Conservation (phyloP, 495 filamentous ascomycete species). For the Glutinoglossum americanum region DNA sequence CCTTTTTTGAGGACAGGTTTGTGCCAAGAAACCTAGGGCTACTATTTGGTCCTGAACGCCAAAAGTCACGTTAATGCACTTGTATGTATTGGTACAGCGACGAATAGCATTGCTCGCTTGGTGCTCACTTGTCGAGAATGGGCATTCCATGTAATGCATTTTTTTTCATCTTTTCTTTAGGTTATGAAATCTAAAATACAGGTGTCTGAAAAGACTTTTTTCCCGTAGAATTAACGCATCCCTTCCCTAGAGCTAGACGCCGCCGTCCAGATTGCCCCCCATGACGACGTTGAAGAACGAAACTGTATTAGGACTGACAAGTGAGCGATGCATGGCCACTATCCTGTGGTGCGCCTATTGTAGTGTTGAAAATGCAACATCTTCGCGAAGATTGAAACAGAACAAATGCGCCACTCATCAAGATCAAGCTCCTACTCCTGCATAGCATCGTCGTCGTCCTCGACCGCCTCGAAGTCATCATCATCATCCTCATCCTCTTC, state of each 20-base stretch:
- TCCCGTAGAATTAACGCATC: not conserved
- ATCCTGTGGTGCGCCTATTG: not conserved
- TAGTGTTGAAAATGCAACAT: not conserved
- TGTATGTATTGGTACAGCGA: too few relatives aligned
- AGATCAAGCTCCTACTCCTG: slow-evolving; percentile 2
- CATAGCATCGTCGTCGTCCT: slow-evolving; percentile 11
- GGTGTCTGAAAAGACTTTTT: not conserved
- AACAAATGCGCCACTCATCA: not conserved
- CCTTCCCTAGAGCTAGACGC: not conserved
- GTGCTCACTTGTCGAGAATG: not conserved
- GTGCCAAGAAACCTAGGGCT: not conserved
- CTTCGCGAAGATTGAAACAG: not conserved
- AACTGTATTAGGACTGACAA: not conserved
- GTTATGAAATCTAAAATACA: not conserved
- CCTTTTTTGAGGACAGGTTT: not conserved
- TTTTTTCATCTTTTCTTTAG: not conserved
- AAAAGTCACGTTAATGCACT: not conserved
- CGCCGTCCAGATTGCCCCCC: not conserved
- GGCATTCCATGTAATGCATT: not conserved
- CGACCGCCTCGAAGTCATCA: slow-evolving; percentile 24
- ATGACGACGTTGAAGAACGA: not conserved
- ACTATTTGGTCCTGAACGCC: too few relatives aligned
- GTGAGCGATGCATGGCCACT: not conserved
- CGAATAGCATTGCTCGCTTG: not conserved
- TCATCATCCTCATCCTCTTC: slow-evolving; percentile 68